Base-by-base conservation (phyloP, 2,329 filamentous ascomycete genomes). In the Claviceps sp. region DNA sequence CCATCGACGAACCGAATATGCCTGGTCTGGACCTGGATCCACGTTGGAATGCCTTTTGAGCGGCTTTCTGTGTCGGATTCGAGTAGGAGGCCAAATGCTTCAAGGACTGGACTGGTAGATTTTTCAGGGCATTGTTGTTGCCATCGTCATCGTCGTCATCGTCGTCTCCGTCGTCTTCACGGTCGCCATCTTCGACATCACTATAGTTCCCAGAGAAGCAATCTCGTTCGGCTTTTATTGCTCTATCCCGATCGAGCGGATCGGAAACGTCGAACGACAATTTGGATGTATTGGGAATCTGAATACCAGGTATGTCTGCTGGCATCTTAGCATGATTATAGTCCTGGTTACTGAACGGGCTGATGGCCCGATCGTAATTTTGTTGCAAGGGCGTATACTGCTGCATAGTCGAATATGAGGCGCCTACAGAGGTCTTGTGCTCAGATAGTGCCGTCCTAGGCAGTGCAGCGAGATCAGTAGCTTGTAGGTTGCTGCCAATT, bases 21-120 rank as follows among this genome's bases (percentile, higher is more conserved):
- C 52, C 57, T 47, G 42, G 48, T 20, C 54, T 59, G 24, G 58
- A 52, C 56, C 60, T 65, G 41, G 59, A 54, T 47, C 64, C 63
- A 16, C 63, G 61, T 50, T 65, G 62, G 53, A 78, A 70, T 18
- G 69, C 64, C 56, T 67, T 72, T 62, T 73, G 74, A 53, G 77
- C 77, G 43, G 63, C 65, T 61, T 73, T 72, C 61, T 78, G 77
- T 60, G 68, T 72, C 7, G 75, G 76, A 56, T 80, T 80, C 4
- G 72, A 67, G 56, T 78, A 79, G 1, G 76, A 79, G 16, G 76
- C 76, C 56, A 79, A 60, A 56, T 74, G 79, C 41, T 72, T 71
- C 22, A 79, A 66, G 34, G 69, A 72, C 58, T 77, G 76, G 58
- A 73, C 68, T 13, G 67, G 65, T 55, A 70, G 65, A 46, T 63